phyloP scores from a whole-genome alignment of 2,329 filamentous ascomycete genomes.

The Pestalotiopsis sp. region DNA sequence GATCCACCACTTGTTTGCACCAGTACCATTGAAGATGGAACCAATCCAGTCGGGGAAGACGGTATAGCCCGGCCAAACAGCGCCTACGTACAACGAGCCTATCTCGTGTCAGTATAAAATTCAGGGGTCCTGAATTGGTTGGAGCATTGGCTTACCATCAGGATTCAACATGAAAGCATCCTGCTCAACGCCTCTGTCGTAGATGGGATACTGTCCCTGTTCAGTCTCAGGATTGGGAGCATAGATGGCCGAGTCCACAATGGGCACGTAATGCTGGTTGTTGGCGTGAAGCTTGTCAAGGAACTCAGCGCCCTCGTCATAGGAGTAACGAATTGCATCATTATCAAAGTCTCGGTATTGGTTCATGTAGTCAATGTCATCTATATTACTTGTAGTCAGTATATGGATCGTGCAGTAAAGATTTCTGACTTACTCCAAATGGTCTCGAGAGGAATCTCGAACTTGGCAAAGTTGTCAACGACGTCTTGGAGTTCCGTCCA shows the following conservation, averaged over 20 bases:
- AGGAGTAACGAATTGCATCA: slow-evolving; percentile 58
- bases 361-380: slow-evolving; percentile 74
- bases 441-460: slow-evolving; percentile 71
- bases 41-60: slow-evolving; percentile 74
- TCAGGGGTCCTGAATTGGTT: neutral
- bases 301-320: slow-evolving; percentile 61
- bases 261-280: slow-evolving; percentile 71
- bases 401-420: slow-evolving; percentile 39
- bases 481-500: slow-evolving; percentile 70
- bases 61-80: slow-evolving; percentile 75
- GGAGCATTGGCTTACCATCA: slow-evolving; percentile 44
- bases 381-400: slow-evolving; percentile 47
- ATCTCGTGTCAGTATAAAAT: neutral
- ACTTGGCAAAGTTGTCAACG: slow-evolving; percentile 65
- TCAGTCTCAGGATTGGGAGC: slow-evolving; percentile 71
- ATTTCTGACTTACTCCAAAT: slow-evolving; percentile 65
- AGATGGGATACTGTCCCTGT: slow-evolving; percentile 65
- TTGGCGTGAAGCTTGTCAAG: slow-evolving; percentile 64
- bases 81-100: slow-evolving; percentile 55
- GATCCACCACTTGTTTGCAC: slow-evolving; percentile 71
- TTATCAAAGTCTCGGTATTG: slow-evolving; percentile 63
- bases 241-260: slow-evolving; percentile 74
- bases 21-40: slow-evolving; percentile 60
- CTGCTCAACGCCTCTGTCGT: slow-evolving; percentile 62
- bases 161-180: slow-evolving; percentile 56